Evolutionary conservation across 208 protist species (phyloP).

Genomic region (Leishmania martiniquensis): DNA sequence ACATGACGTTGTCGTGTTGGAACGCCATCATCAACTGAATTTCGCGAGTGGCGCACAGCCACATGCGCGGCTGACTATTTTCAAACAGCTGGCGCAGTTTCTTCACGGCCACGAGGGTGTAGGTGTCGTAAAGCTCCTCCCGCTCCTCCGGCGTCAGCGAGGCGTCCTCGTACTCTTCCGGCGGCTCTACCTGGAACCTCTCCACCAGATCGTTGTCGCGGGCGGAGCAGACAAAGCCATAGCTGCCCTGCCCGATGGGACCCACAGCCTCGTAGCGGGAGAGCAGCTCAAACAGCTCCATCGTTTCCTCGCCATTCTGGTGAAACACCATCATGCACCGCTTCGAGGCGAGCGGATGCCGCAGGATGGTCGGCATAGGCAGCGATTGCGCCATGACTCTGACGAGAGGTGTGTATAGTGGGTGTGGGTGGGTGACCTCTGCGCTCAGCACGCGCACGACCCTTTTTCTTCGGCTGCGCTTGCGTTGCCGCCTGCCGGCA

Average conservation of each 20-base stretch:
- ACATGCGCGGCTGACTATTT: slow-evolving; percentile 80
- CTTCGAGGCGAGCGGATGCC: slow-evolving; percentile 80
- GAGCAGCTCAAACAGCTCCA: slow-evolving; percentile 80
- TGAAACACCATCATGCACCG: slow-evolving; percentile 71
- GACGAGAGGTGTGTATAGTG: neutral
- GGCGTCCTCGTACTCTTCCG: slow-evolving; percentile 50
- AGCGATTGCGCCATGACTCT: slow-evolving; percentile 21
- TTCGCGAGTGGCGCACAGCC: slow-evolving; percentile 84
- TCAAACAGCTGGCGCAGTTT: slow-evolving; percentile 81
- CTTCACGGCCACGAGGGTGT: slow-evolving; percentile 81
- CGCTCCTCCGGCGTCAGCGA: slow-evolving; percentile 47
- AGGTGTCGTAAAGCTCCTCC: slow-evolving; percentile 57
- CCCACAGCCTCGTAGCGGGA: slow-evolving; percentile 71
- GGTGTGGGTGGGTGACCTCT: neutral
- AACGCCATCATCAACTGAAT: slow-evolving; percentile 88
- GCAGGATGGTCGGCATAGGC: slow-evolving; percentile 42
- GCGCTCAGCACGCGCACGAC: neutral
- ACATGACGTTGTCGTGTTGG: slow-evolving; percentile 84
- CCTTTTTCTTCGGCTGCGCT: neutral
- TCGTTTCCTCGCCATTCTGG: slow-evolving; percentile 47
- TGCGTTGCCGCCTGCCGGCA: neutral
- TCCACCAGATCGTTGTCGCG: slow-evolving; percentile 73
- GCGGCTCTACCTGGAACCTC: slow-evolving; percentile 42
- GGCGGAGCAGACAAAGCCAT: slow-evolving; percentile 81
- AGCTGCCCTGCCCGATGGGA: slow-evolving; percentile 74